Percentiles rank a stretch among this genome's conserved stretches.
phyloP scores from a whole-genome alignment of 108 stramenopile genomes.

The Cyclotella choctawhatcheeana region DNA sequence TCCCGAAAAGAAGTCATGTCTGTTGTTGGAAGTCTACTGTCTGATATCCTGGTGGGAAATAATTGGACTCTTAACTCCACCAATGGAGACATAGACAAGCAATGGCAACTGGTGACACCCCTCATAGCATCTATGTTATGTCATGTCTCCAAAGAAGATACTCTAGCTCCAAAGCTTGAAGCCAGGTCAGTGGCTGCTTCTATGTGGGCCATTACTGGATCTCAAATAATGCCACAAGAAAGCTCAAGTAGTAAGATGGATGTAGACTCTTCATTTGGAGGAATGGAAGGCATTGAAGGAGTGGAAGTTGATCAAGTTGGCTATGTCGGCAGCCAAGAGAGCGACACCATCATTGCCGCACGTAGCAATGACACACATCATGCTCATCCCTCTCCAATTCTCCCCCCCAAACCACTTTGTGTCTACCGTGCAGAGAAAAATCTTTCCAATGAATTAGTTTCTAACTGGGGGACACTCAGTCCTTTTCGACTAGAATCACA shows the following conservation, averaged over 20 bases:
- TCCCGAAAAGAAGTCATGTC: conserved; percentile 37
- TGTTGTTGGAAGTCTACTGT: conserved; percentile 60
- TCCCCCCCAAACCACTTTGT: conserved; percentile 48
- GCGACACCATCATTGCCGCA: conserved; percentile 31
- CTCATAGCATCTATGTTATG: conserved; percentile 76
- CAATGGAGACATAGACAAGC: conserved; percentile 24
- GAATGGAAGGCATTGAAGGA: no score
- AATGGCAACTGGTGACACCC: conserved; percentile 80
- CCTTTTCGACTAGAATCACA: conserved; percentile 49
- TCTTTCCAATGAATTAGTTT: conserved; percentile 26
- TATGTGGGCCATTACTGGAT: conserved; percentile 84
- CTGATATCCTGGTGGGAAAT: conserved; percentile 74
- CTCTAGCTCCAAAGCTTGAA: conserved; percentile 73
- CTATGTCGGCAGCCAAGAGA: conserved; percentile 24
- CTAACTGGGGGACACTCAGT: conserved; percentile 75
- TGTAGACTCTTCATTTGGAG: conserved; percentile 61
- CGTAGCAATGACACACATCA: conserved; percentile 3
- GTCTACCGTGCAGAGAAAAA: conserved; percentile 40
- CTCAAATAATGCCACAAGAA: conserved; percentile 25
- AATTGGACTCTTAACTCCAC: conserved; percentile 56
- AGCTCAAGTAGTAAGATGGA: conserved; percentile 18
- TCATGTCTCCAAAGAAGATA: conserved; percentile 84
- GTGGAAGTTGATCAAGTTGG: conserved; percentile 52
- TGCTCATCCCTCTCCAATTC: conserved; percentile 18
- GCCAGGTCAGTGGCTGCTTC: conserved; percentile 82